phyloP scores from a whole-genome alignment of 805 yeast genomes.

The Barnettozyma siamensis region DNA sequence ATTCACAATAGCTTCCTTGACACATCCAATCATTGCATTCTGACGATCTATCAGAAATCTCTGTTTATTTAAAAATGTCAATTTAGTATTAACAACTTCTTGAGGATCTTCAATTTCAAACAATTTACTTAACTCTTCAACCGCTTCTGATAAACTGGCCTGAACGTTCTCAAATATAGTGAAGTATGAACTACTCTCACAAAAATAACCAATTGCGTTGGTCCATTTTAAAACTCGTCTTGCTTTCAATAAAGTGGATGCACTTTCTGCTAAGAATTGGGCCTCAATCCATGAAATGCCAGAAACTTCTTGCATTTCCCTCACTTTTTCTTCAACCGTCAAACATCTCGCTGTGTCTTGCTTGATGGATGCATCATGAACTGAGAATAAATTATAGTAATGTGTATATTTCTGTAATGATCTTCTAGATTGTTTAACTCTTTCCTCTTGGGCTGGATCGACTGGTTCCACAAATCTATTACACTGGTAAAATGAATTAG shows the following conservation, averaged over 20 bases:
- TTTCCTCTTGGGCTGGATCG: slow-evolving; percentile 21
- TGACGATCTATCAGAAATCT: slow-evolving; percentile 32
- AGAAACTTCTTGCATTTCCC: slow-evolving; percentile 54
- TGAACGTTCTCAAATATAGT: slow-evolving; percentile 69
- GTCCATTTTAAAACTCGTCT: slow-evolving; percentile 86
- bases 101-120: slow-evolving; percentile 39
- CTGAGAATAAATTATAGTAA: slow-evolving; percentile 66
- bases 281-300: slow-evolving; percentile 83
- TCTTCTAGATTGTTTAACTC: slow-evolving; percentile 31
- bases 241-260: slow-evolving; percentile 56
- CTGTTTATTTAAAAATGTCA: slow-evolving; percentile 33
- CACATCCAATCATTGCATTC: slow-evolving; percentile 32
- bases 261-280: slow-evolving; percentile 73
- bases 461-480: slow-evolving; percentile 35
- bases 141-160: slow-evolving; percentile 53
- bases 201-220: slow-evolving; percentile 71
- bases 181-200: slow-evolving; percentile 47
- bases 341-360: slow-evolving; percentile 61
- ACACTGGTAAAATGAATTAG: slow-evolving; percentile 60
- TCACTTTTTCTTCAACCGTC: slow-evolving; percentile 59
- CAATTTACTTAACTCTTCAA: slow-evolving; percentile 61
- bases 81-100: slow-evolving; percentile 28
- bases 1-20: slow-evolving; percentile 12
- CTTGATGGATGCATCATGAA: slow-evolving; percentile 70
- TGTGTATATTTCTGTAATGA: slow-evolving; percentile 64